phyloP scores from a whole-genome alignment of 2,329 filamentous ascomycete genomes.

The Hansfordia pulvinata region DNA sequence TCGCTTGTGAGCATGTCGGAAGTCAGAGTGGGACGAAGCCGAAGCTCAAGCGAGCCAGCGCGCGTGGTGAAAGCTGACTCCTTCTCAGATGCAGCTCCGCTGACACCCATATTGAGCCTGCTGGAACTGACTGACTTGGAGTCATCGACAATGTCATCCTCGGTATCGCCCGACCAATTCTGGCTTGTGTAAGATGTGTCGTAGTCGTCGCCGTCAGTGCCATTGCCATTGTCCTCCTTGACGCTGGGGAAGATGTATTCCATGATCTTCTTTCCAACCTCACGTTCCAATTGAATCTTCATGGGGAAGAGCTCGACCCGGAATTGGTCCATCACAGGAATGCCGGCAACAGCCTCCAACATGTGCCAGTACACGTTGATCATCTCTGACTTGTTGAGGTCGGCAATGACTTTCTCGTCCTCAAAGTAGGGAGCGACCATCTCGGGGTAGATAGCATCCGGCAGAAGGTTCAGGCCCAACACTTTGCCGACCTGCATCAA shows the following conservation, averaged over 20 bases:
- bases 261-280: constrained; percentile 84
- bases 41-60: constrained; percentile 64
- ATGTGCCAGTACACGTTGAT: constrained; percentile 94
- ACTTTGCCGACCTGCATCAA: constrained; percentile 78
- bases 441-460: constrained; percentile 84
- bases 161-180: constrained; percentile 27
- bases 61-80: constrained; percentile 45
- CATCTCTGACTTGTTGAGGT: constrained; percentile 63
- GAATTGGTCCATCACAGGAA: constrained; percentile 93
- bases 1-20: constrained; percentile 28
- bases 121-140: constrained; percentile 24
- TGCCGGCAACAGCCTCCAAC: constrained; percentile 94
- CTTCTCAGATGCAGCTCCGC: constrained; percentile 26
- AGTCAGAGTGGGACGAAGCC: constrained; percentile 70
- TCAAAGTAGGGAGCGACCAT: constrained; percentile 89
- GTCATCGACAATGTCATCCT: constrained; percentile 31
- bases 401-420: constrained; percentile 38
- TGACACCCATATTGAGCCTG: constrained; percentile 21
- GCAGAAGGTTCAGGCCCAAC: constrained; percentile 77
- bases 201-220: constrained; percentile 34
- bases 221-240: constrained; percentile 32
- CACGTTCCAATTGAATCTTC: constrained; percentile 84
- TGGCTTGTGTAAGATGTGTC: constrained; percentile 45
- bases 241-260: constrained; percentile 94
- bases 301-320: constrained; percentile 88